phyloP scores from a whole-genome alignment of 78 protist genomes.

The Polysphondylium violaceum region DNA sequence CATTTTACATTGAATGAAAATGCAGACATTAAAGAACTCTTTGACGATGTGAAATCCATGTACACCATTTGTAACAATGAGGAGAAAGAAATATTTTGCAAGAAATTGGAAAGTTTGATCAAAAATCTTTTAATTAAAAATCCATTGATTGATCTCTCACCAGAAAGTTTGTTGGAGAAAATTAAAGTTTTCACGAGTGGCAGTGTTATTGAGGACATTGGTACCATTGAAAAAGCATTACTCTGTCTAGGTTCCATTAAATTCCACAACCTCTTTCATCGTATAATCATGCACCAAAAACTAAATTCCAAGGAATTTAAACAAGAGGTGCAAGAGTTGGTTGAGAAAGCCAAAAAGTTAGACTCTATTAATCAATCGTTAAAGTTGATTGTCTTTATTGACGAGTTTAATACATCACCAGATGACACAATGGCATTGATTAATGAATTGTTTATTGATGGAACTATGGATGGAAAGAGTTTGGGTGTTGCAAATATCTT shows the following conservation, averaged over 20 bases:
- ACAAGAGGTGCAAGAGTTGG: background rate
- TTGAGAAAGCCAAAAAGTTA: background rate
- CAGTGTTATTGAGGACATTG: background rate
- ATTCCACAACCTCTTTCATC: constrained; percentile 59
- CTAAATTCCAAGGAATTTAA: constrained; percentile 22
- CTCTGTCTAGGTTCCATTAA: constrained; percentile 7
- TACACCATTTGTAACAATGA: background rate
- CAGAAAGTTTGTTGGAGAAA: background rate
- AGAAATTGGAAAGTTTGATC: background rate
- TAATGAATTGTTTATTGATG: constrained; percentile 83
- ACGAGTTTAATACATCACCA: constrained; percentile 80
- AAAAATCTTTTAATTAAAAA: background rate
- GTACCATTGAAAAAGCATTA: background rate
- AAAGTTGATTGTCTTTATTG: constrained; percentile 76
- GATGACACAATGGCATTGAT: constrained; percentile 64
- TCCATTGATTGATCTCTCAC: constrained; percentile 6
- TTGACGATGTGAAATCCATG: background rate
- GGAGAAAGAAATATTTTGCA: background rate
- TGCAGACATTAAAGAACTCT: background rate
- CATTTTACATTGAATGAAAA: too few species aligned
- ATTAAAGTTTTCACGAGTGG: background rate
- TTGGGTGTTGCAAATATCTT: constrained; percentile 35
- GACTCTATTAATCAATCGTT: background rate
- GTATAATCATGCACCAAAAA: constrained; percentile 75
- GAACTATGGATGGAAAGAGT: constrained; percentile 66